Conservation (phyloP, 192 early-diverging fungal species). For the Entomortierella parvispora region DNA sequence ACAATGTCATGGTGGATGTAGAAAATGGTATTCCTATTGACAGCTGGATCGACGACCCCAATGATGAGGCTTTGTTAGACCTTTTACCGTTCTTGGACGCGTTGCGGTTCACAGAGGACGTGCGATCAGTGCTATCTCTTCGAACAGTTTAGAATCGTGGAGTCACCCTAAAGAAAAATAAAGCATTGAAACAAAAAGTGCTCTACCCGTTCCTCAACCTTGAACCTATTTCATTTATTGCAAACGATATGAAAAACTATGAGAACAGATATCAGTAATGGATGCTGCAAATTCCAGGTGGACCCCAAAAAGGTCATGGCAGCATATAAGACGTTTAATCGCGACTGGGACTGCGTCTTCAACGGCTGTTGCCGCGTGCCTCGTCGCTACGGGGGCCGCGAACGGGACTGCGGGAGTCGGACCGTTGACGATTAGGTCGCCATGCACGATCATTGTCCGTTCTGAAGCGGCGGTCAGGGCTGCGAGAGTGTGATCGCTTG, state of each 20-base stretch:
- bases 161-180: too few relatives aligned
- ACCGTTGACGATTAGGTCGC: constrained; percentile 7
- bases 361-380: too few relatives aligned
- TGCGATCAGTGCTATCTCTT: constrained; percentile 77
- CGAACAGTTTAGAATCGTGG: constrained; percentile 36
- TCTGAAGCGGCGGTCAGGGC: constrained; percentile 46
- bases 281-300: too few relatives aligned
- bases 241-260: background rate
- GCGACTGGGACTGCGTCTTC: too few relatives aligned
- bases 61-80: constrained; percentile 86
- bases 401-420: constrained; percentile 51
- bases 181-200: background rate
- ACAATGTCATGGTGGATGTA: constrained; percentile 30
- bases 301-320: too few relatives aligned
- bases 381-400: constrained; percentile 5
- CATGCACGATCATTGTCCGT: background rate
- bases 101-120: constrained; percentile 86
- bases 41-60: constrained; percentile 82
- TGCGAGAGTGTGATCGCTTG: constrained; percentile 59
- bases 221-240: constrained; percentile 5
- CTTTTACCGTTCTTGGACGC: constrained; percentile 90
- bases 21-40: constrained; percentile 93
- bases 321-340: background rate
- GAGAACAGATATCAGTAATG: too few relatives aligned
- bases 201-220: background rate